These are phyloP conservation scores for Echeveria elegans DNA, from an alignment of 164 flowering plant genomes.

Conservation along the genomic window DNA sequence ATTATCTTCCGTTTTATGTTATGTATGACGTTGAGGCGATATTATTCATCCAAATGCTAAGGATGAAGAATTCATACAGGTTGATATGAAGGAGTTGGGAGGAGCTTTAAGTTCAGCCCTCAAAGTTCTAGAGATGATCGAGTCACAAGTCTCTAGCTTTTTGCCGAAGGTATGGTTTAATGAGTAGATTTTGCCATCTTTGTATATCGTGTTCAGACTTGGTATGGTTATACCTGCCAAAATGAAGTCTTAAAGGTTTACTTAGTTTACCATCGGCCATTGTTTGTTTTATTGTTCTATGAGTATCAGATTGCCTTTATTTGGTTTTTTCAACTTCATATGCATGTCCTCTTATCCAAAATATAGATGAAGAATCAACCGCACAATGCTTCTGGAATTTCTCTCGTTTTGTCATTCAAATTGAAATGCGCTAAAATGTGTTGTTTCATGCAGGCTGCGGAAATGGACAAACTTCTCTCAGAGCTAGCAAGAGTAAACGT, in stretches of 20 bases:
- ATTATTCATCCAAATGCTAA: not conserved
- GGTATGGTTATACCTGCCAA: too few relatives aligned
- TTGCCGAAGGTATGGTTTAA: conserved; percentile 40
- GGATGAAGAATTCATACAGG: conserved; percentile 24
- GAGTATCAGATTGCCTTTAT: too few relatives aligned
- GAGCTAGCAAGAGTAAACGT: conserved; percentile 46
- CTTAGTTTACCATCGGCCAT: too few relatives aligned
- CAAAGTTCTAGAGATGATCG: conserved; percentile 41
- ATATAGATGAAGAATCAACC: too few relatives aligned
- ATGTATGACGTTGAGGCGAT: too few relatives aligned
- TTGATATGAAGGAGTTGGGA: conserved; percentile 38
- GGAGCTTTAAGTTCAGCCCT: conserved; percentile 48
- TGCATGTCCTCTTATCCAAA: too few relatives aligned
- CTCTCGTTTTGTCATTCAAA: too few relatives aligned
- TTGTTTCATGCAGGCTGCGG: conserved; percentile 45
- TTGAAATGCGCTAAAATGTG: not conserved
- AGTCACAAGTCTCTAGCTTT: conserved; percentile 27
- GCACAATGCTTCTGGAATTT: too few relatives aligned
- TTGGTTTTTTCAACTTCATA: too few relatives aligned
- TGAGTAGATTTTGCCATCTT: not conserved
- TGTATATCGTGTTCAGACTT: not conserved
- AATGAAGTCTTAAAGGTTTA: too few relatives aligned
- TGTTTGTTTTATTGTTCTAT: too few relatives aligned
- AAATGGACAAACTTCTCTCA: conserved; percentile 37
- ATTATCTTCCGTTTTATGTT: not conserved